These are phyloP conservation scores for Entrophospora sp. DNA, from an alignment of 192 early-diverging fungal genomes.

Conservation along the genomic window DNA sequence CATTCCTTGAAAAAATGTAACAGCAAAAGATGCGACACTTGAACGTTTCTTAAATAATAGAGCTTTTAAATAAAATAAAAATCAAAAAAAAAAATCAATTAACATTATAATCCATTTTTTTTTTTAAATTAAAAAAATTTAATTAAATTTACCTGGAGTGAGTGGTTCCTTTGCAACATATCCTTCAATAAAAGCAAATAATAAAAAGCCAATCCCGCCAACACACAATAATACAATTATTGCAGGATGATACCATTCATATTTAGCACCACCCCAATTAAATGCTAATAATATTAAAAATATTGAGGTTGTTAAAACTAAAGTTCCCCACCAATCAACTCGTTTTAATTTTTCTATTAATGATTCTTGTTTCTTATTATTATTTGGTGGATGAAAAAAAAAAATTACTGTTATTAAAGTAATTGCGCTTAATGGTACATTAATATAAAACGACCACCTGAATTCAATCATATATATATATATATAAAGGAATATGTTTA, in stretches of 20 bases:
- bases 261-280: slow-evolving; percentile 63
- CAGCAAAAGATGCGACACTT: slow-evolving; percentile 30
- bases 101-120: too few species aligned
- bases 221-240: slow-evolving; percentile 48
- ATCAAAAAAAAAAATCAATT: background rate
- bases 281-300: slow-evolving; percentile 59
- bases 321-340: slow-evolving; percentile 59
- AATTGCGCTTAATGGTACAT: slow-evolving; percentile 46
- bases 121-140: background rate
- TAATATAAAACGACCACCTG: slow-evolving; percentile 52
- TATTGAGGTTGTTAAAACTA: slow-evolving; percentile 42
- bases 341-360: slow-evolving; percentile 43
- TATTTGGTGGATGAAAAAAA: slow-evolving; percentile 47
- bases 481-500: background rate
- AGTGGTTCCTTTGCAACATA: slow-evolving; percentile 60
- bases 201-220: slow-evolving; percentile 35
- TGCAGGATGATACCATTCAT: slow-evolving; percentile 54
- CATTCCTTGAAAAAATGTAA: slow-evolving; percentile 35
- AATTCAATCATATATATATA: slow-evolving; percentile 30
- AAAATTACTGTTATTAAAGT: slow-evolving; percentile 33
- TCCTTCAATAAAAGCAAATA: slow-evolving; percentile 57
- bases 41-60: slow-evolving; percentile 46
- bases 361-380: slow-evolving; percentile 35
- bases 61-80: slow-evolving; percentile 22
- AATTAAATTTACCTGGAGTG: slow-evolving; percentile 38